phyloP scores from a whole-genome alignment of 2,329 filamentous ascomycete species.

The Colletotrichum sp. region DNA sequence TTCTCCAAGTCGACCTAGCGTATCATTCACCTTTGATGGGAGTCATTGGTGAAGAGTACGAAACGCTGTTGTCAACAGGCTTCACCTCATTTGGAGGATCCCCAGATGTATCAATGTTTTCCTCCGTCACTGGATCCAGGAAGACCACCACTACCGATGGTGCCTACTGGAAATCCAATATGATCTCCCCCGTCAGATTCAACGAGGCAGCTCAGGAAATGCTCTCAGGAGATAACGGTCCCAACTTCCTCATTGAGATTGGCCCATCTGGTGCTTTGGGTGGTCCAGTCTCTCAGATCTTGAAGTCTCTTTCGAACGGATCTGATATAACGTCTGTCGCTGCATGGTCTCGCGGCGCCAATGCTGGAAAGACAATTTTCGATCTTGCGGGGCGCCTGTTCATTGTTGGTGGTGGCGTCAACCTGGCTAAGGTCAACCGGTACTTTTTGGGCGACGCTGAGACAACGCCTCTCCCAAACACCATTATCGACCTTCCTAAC shows the following conservation, averaged over 20 bases:
- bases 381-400: neutral
- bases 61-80: neutral
- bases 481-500: constrained; percentile 12
- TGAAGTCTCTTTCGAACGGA: constrained; percentile 12
- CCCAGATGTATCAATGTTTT: constrained; percentile 4
- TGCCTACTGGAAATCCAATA: constrained; percentile 10
- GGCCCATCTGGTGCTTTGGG: constrained; percentile 33
- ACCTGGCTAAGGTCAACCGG: neutral
- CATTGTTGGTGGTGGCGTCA: neutral
- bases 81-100: neutral
- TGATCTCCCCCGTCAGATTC: constrained; percentile 7
- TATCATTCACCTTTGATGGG: constrained; percentile 19
- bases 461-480: neutral
- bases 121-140: constrained; percentile 13
- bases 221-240: neutral
- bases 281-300: constrained; percentile 30
- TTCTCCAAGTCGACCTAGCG: constrained; percentile 25
- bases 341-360: neutral
- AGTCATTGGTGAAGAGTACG: neutral
- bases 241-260: constrained; percentile 32
- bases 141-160: neutral
- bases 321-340: neutral
- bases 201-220: neutral
- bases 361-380: neutral
- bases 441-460: neutral